Evolutionary conservation across 192 early-diverging fungal species (phyloP).

Genomic region (Coemansia sp.): DNA sequence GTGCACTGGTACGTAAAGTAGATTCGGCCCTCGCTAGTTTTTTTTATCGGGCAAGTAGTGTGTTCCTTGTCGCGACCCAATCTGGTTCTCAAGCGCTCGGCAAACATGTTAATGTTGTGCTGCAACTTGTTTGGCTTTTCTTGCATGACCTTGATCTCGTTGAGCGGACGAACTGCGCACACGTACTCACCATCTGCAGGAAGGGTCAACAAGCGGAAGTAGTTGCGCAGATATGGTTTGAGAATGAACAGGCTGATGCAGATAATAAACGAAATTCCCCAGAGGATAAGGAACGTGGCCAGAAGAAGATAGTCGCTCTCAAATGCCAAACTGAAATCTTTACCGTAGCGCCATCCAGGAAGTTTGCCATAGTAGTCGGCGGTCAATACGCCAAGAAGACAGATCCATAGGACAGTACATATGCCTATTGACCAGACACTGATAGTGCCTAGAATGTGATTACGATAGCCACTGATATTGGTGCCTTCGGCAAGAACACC

Average conservation of each 20-base stretch:
- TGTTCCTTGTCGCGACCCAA: slow-evolving; percentile 50
- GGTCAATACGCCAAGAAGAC: slow-evolving; percentile 50
- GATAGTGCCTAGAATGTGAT: slow-evolving; percentile 45
- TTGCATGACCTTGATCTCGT: slow-evolving; percentile 56
- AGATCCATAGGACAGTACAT: slow-evolving; percentile 47
- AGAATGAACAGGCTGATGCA: slow-evolving; percentile 46
- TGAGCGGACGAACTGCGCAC: slow-evolving; percentile 57
- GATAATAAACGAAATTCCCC: slow-evolving; percentile 54
- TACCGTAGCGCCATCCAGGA: slow-evolving; percentile 37
- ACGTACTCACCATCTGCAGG: slow-evolving; percentile 50
- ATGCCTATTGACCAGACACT: slow-evolving; percentile 33
- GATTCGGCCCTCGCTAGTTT: slow-evolving; percentile 9
- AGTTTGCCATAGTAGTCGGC: slow-evolving; percentile 61
- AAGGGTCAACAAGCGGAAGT: slow-evolving; percentile 63
- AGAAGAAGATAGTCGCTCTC: slow-evolving; percentile 54
- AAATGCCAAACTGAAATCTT: slow-evolving; percentile 59
- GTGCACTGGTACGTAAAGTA: too few species aligned
- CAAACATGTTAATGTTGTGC: slow-evolving; percentile 41
- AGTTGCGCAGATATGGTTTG: slow-evolving; percentile 60
- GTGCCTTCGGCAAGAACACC: slow-evolving; percentile 7
- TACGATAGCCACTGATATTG: slow-evolving; percentile 38
- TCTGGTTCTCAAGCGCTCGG: slow-evolving; percentile 27
- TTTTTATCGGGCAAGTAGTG: slow-evolving; percentile 58
- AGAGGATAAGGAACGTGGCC: slow-evolving; percentile 54
- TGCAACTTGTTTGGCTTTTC: slow-evolving; percentile 38